Conservation (phyloP, 2,329 filamentous ascomycete species). For the Ophiostoma pallidulum region DNA sequence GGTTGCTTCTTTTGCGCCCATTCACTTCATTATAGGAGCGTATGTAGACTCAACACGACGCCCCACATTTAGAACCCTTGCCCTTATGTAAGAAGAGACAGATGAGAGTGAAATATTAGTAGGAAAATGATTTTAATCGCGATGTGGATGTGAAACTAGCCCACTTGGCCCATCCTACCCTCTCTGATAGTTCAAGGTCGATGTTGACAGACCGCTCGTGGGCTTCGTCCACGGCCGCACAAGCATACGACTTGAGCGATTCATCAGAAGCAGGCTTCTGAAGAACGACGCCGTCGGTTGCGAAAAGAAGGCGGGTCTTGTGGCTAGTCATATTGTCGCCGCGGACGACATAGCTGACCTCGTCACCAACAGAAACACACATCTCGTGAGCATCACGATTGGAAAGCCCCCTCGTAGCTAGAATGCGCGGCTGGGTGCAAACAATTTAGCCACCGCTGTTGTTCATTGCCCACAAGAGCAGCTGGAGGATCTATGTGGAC, state of each 20-base stretch:
- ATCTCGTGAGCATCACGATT: not conserved
- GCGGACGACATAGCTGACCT: not conserved
- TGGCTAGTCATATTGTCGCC: not conserved
- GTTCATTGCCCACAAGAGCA: not conserved
- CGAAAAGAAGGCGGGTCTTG: not conserved
- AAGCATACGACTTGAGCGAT: not conserved
- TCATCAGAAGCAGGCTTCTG: not conserved
- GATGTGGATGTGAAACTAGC: too few relatives aligned
- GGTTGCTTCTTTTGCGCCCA: too few relatives aligned
- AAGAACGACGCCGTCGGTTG: not conserved
- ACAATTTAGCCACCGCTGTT: not conserved
- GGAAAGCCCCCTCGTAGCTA: not conserved
- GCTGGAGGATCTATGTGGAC: not conserved
- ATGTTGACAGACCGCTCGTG: not conserved
- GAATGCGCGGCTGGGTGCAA: conserved; percentile 1
- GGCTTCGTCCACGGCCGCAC: not conserved
- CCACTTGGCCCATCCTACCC: too few relatives aligned
- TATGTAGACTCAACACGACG: too few relatives aligned
- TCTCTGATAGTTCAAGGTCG: too few relatives aligned
- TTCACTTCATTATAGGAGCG: too few relatives aligned
- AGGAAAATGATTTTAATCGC: too few relatives aligned
- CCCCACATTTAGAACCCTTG: too few relatives aligned
- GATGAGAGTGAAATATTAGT: too few relatives aligned
- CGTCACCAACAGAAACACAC: not conserved
- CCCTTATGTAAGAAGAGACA: too few relatives aligned